Conservation (phyloP, 208 protist species). For the Leishmania major region DNA sequence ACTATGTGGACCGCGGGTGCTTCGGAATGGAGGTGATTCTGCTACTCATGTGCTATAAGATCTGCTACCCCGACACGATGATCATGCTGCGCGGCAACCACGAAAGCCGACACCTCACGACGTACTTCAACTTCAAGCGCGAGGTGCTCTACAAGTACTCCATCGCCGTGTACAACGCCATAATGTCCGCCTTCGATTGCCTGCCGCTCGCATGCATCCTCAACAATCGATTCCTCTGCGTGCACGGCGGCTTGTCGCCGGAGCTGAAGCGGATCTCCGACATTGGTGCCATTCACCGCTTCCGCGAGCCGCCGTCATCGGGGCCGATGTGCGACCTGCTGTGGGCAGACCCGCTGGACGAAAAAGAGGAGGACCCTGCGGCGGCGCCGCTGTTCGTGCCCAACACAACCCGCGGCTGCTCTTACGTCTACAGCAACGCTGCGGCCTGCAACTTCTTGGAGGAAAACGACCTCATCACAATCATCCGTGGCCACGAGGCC, state of each 20-base stretch:
- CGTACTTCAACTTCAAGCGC: conserved; percentile 97
- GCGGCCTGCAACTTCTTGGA: conserved; percentile 94
- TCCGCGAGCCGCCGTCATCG: conserved; percentile 91
- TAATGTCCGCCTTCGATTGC: conserved; percentile 94
- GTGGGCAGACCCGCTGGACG: conserved; percentile 94
- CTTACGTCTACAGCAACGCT: conserved; percentile 84
- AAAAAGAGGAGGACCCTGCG: conserved; percentile 62
- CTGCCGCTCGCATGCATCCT: conserved; percentile 92
- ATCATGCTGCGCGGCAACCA: conserved; percentile 97
- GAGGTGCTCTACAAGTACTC: conserved; percentile 95
- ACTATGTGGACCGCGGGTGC: conserved; percentile 96
- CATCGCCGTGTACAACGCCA: conserved; percentile 80
- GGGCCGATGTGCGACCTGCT: conserved; percentile 96
- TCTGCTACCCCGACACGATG: conserved; percentile 90
- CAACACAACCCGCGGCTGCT: conserved; percentile 87
- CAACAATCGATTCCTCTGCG: conserved; percentile 89
- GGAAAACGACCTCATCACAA: conserved; percentile 93
- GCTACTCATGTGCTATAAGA: conserved; percentile 96
- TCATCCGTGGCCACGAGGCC: conserved; percentile 98
- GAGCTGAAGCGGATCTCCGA: conserved; percentile 68
- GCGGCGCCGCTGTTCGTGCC: conserved; percentile 53
- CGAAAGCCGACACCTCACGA: conserved; percentile 97
- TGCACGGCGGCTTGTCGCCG: conserved; percentile 94
- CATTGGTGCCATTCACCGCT: conserved; percentile 94
- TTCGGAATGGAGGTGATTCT: conserved; percentile 92